Percentiles rank a stretch among this genome's conserved stretches.
phyloP scores from a whole-genome alignment of 2,329 filamentous ascomycete genomes.

The Phoma sp. region DNA sequence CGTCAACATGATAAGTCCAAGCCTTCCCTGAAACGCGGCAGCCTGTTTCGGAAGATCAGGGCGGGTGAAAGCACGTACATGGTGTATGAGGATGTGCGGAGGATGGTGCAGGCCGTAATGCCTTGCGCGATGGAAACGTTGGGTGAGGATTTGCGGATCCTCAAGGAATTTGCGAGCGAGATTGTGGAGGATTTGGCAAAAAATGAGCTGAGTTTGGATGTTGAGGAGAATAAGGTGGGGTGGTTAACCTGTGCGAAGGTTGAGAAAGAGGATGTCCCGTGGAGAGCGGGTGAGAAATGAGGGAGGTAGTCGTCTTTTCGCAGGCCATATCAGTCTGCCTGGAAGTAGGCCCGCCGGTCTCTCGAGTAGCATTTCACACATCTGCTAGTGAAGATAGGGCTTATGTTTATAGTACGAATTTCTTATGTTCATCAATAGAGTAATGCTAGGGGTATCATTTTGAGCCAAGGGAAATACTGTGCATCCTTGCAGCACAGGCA shows the following conservation, averaged over 20 bases:
- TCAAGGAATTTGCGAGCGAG: constrained; percentile 9
- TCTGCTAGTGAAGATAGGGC: background rate
- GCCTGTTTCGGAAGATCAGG: constrained; percentile 36
- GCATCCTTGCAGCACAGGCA: background rate
- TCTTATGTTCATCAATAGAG: background rate
- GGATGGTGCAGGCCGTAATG: constrained; percentile 22
- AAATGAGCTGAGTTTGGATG: constrained; percentile 33
- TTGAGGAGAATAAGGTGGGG: constrained; percentile 33
- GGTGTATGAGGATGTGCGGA: constrained; percentile 28
- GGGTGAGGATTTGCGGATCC: background rate
- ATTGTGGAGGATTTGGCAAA: constrained; percentile 33
- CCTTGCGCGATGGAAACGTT: constrained; percentile 10
- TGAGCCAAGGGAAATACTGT: constrained; percentile 23
- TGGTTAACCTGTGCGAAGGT: constrained; percentile 48
- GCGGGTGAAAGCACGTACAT: constrained; percentile 40
- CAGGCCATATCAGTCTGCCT: background rate
- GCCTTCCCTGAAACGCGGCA: constrained; percentile 23
- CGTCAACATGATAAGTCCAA: constrained; percentile 4
- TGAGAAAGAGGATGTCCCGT: constrained; percentile 35
- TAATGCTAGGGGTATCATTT: constrained; percentile 40
- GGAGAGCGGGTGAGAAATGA: constrained; percentile 19
- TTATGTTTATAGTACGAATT: background rate
- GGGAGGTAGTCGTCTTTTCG: background rate
- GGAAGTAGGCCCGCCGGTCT: background rate
- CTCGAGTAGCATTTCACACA: background rate